Evolutionary conservation across 1,139 yeast genomes (phyloP), one percentile per base, ranked within the genome.

Genomic region (Casaregolazyma suthepensis): DNA sequence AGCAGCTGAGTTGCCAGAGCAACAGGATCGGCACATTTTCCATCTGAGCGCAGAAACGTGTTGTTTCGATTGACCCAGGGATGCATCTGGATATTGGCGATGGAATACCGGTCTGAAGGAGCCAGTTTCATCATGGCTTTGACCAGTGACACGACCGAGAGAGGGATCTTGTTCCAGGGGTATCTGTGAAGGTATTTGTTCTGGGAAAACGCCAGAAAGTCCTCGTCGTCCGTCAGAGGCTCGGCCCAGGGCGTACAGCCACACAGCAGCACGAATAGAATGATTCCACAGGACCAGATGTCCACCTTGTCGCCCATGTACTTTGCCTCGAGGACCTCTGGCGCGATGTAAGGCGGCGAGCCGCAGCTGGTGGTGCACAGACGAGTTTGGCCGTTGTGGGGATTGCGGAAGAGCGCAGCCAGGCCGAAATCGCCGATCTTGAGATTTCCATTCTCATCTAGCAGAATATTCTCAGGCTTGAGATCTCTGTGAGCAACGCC

Each of bases 401-500:
- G 55, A 71, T 80, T 71, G 47, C 65, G 70, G 61, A 77, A 83
- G 20, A 80, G 78, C 31, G 83, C 76, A 0, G 88, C 87, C 12
- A 83, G 66, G 0, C 90, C 89, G 67, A 83, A 83, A 66, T 83
- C 89, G 1, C 86, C 82, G 17, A 84, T 67, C 62, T 83, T 83
- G 59, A 83, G 66, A 63, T 85, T 85, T 3, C 82, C 82, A 52
- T 79, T 79, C 26, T 72, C 72, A 65, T 89, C 96, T 22, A 90
- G 71, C 35, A 90, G 72, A 12, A 89, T 80, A 65, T 89, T 89
- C 64, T 89, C 96, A 0, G 96, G 96, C 65, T 89, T 89, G 54
- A 89, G 85, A 66, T 89, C 96, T 58, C 96, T 69, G 71, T 89
- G 96, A 4, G 94, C 91, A 45, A 89, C 85, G 51, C 93, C 89